Evolutionary conservation across 202 grass and related monocot genomes (phyloP).

Genomic region (Hordeum pubiflorum): DNA sequence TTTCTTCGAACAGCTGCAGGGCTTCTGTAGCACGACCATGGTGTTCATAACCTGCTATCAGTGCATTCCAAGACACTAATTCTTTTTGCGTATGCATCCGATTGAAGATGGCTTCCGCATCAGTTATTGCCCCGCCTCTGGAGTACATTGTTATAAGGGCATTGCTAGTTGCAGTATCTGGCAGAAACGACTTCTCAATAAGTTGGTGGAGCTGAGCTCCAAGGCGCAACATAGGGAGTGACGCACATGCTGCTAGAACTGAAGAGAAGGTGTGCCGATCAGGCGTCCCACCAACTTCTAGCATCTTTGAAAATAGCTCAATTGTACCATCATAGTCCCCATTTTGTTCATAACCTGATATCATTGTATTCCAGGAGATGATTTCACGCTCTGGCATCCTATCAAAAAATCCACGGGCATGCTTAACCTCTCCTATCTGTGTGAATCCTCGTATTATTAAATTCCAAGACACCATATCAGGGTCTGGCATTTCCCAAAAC

Average conservation of each 20-base stretch:
- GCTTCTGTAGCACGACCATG: constrained; percentile 53
- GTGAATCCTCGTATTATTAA: constrained; percentile 67
- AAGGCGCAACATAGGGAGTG: constrained; percentile 46
- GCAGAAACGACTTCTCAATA: constrained; percentile 50
- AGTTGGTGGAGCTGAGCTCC: constrained; percentile 67
- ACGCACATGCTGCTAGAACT: constrained; percentile 56
- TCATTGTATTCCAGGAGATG: constrained; percentile 79
- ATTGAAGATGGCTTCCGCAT: constrained; percentile 49
- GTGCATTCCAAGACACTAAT: constrained; percentile 57
- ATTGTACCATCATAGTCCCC: constrained; percentile 41
- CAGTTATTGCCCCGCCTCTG: constrained; percentile 46
- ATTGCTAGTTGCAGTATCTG: constrained; percentile 55
- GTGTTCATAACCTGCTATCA: constrained; percentile 58
- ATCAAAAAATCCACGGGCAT: constrained; percentile 49
- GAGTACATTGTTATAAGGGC: constrained; percentile 79
- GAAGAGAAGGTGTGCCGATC: constrained; percentile 64
- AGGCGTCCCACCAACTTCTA: constrained; percentile 38
- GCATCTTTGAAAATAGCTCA: constrained; percentile 52
- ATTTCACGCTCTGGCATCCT: constrained; percentile 45
- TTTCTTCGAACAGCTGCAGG: constrained; percentile 50
- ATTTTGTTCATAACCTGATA: constrained; percentile 68
- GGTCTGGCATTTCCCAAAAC: constrained; percentile 46
- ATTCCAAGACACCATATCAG: constrained; percentile 64
- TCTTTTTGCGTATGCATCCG: constrained; percentile 39
- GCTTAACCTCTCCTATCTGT: constrained; percentile 42